Conservation (phyloP, 331 rosid species). For the Malus hybrid region DNA sequence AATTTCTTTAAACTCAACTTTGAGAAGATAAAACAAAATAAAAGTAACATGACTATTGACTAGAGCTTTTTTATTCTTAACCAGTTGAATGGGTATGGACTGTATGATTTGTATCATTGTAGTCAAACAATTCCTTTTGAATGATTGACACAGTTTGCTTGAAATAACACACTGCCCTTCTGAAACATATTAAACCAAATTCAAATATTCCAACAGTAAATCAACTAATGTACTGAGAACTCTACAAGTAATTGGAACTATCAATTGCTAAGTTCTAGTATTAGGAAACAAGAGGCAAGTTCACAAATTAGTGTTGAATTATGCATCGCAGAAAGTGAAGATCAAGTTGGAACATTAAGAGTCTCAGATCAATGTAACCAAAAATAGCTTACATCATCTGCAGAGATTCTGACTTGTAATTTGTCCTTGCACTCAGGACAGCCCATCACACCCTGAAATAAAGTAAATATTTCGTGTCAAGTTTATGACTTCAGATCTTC, state of each 20-base stretch:
- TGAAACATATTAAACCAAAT: not conserved
- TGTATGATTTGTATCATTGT: not conserved
- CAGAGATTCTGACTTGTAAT: constrained; percentile 72
- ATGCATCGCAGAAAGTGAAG: not conserved
- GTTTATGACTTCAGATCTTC: not conserved
- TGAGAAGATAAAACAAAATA: not conserved
- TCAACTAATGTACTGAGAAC: not conserved
- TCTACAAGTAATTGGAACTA: not conserved
- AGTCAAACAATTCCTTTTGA: not conserved
- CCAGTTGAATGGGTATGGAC: not conserved
- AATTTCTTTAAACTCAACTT: not conserved
- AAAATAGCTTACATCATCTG: constrained; percentile 73
- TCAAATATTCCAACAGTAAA: not conserved
- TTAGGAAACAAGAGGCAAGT: not conserved
- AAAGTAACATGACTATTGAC: too few species aligned
- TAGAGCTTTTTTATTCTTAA: not conserved
- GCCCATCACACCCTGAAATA: constrained; percentile 85
- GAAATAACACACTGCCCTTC: not conserved
- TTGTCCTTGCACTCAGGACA: constrained; percentile 91
- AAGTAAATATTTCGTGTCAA: constrained; percentile 20
- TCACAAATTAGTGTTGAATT: not conserved
- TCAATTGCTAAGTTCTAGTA: not conserved
- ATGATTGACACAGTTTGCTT: not conserved
- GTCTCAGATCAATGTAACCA: not conserved
- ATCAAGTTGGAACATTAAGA: not conserved